Evolutionary conservation across 306 rosid species (phyloP), one percentile per base, ranked within the genome.

Genomic region (Vachellia collinsii): DNA sequence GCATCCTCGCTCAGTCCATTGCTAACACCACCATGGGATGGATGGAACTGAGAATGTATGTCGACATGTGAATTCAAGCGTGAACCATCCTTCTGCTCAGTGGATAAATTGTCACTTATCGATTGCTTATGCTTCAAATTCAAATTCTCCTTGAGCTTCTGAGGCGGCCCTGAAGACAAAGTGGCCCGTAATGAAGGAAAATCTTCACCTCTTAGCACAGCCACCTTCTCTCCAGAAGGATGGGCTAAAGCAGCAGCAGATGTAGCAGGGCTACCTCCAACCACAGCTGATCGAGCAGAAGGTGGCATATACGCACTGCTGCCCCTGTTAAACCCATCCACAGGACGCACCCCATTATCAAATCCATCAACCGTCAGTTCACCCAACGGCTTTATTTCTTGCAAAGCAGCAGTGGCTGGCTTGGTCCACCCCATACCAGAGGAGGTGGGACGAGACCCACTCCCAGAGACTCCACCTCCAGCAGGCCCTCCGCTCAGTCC

Each of bases 381-480:
- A n/a, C 51, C 77, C 19, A 11, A 16, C 17, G 76, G 72, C 36
- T 93, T 93, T 53, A 85, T 92, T 66, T 92, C 93, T 50, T 79
- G 91, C 82, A 85, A 69, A 36, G 86, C 86, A 62, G 64, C 78
- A 0, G 87, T 29, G 3, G 86, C 80, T 3, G 95, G 97, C 86
- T 89, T 95, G 6, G 93, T 95, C 99, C 99, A 95, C 10, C 99
- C 97, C 91, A 93, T 29, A 14, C 99, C 93, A 1, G 97, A 89
- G 0, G 98, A 95, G 8, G 85, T 46, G 1, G 99, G 97, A 82
- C 97, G 85, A 13, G 93, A 74, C 22, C 99, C 97, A 23, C 43
- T 81, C 25, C 97, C 97, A 0, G 93, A 77, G 78, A 80, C 88
- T 10, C 89, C 93, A 20, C 88, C 95, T 0, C 95, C 97, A 0